Conservation (phyloP, 2,329 filamentous ascomycete genomes). For the Pseudogymnoascus sp. region DNA sequence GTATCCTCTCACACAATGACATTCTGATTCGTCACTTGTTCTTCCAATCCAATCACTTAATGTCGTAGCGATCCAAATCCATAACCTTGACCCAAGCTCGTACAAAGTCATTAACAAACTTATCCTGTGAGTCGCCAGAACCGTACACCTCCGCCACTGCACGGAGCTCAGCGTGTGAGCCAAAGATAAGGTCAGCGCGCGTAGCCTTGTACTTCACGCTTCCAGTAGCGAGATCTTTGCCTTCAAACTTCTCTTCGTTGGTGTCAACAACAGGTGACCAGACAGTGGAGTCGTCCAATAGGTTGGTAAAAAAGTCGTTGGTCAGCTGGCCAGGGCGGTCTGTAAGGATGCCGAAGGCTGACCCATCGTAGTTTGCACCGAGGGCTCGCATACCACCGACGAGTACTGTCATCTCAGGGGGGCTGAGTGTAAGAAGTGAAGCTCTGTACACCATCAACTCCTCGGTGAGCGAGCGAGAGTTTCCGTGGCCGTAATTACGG, state of each 20-base stretch:
- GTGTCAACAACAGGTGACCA: slow-evolving; percentile 40
- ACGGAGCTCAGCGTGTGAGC: slow-evolving; percentile 49
- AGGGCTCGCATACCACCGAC: slow-evolving; percentile 48
- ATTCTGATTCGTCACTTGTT: neutral
- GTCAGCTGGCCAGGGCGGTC: slow-evolving; percentile 45
- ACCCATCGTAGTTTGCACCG: slow-evolving; percentile 49
- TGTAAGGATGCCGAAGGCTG: slow-evolving; percentile 45
- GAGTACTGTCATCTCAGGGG: slow-evolving; percentile 47
- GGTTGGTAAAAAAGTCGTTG: slow-evolving; percentile 54
- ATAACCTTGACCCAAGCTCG: slow-evolving; percentile 52
- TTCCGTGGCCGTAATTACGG: slow-evolving; percentile 50
- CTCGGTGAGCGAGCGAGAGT: slow-evolving; percentile 42
- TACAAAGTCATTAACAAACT: slow-evolving; percentile 50
- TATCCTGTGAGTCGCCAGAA: slow-evolving; percentile 38
- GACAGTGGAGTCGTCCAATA: slow-evolving; percentile 45
- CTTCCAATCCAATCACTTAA: slow-evolving; percentile 18
- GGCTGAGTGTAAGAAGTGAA: slow-evolving; percentile 45
- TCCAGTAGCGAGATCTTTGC: slow-evolving; percentile 45
- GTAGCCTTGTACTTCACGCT: slow-evolving; percentile 48
- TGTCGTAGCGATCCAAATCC: slow-evolving; percentile 49
- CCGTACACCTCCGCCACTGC: slow-evolving; percentile 50
- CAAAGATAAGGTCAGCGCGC: slow-evolving; percentile 48
- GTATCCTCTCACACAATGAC: neutral
- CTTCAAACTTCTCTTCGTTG: slow-evolving; percentile 41
- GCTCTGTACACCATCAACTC: slow-evolving; percentile 50